A percentile compares a stretch with the other conserved stretches of the same genome.
Evolutionary conservation across 2,329 filamentous ascomycete species (phyloP).

Genomic region (Colletotrichum karsti): DNA sequence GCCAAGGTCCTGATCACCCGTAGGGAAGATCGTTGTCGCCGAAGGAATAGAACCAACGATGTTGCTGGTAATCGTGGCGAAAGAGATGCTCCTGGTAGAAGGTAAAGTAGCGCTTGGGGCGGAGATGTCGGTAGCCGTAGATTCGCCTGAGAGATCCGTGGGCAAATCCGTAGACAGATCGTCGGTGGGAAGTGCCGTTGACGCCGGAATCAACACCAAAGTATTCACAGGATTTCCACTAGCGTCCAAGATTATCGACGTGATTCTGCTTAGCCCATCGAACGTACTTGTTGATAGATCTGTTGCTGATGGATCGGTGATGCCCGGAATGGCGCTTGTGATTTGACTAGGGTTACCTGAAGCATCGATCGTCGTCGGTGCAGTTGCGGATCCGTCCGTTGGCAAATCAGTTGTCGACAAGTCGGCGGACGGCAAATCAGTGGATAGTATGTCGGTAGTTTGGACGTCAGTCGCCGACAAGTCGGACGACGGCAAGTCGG

Average conservation of each 20-base stretch:
- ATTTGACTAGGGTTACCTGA: too few species aligned
- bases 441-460: too few species aligned
- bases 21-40: background rate
- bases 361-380: too few species aligned
- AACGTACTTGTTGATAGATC: slow-evolving; percentile 6
- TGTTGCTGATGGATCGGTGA: background rate
- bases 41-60: slow-evolving; percentile 7
- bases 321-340: background rate
- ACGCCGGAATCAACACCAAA: too few species aligned
- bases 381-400: too few species aligned
- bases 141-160: background rate
- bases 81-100: slow-evolving; percentile 1
- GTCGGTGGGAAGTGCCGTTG: too few species aligned
- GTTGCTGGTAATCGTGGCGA: slow-evolving; percentile 6
- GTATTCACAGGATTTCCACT: too few species aligned
- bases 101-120: background rate
- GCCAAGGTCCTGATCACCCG: background rate
- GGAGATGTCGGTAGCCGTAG: background rate
- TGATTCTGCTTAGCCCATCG: background rate
- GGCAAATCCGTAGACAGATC: too few species aligned
- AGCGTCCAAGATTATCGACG: background rate
- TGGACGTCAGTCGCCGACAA: background rate
- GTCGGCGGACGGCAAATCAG: too few species aligned
- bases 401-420: too few species aligned
- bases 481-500: too few species aligned